Base-by-base conservation (phyloP, 805 yeast species). In the Babjeviella inositovora region DNA sequence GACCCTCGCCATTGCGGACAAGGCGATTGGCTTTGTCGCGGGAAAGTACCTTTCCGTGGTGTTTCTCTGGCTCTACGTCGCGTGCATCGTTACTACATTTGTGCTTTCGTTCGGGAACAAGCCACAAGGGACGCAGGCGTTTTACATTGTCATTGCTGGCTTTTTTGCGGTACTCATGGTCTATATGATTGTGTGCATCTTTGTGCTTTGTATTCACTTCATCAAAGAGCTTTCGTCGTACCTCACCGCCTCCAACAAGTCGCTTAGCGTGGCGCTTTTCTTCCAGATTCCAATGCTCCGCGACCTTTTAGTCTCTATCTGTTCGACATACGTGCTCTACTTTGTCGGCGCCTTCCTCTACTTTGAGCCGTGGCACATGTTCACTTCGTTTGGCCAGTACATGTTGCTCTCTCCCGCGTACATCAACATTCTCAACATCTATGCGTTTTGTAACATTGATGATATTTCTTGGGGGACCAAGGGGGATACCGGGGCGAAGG, bases 391-490 rank as follows among this genome's bases (percentile, higher is more conserved):
- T 38, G 28, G 45, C 8, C 70, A 63, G 37, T 62, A 62, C 35
- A 50, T 62, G 30, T 50, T 62, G 37, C 45, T 62, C 23, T 57
- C 64, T 14, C 69, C 70, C 5, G 50, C 63, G n/a, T 62, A 61
- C 37, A 51, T 60, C 30, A 62, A 62, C 31, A 65, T 71, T 18
- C 48, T 71, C 37, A 70, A 67, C 38, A 72, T 70, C 23, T 70
- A 68, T 42, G 75, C 79, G 2, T 70, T 71, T 41, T 70, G 76
- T 50, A 70, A 70, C 44, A 67, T 71, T 50, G 77, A 70, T 39
- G 79, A 70, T 45, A 64, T 70, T 22, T 70, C 79, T 2, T 70
- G 79, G 79, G 79, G 79, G 28, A 70, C 79, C n/a, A 70, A 71
- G 41, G 79, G 79, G 19, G 65, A 69, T 20, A 54, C 58, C n/a